Evolutionary conservation across 495 filamentous ascomycete species (phyloP).

Genomic region (Tuber calosporum): DNA sequence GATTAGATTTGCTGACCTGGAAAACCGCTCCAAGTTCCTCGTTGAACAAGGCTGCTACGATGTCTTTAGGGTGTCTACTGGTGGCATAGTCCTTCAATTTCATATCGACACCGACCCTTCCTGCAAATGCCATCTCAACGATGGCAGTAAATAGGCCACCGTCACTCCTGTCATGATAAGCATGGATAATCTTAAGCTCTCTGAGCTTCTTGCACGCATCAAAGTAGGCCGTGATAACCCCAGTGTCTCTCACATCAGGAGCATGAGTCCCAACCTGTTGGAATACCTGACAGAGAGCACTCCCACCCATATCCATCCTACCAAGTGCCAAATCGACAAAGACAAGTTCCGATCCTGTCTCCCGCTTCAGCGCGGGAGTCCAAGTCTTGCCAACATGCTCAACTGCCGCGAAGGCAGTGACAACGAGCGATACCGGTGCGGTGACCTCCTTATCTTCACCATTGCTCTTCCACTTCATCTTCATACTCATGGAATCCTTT

Average conservation of each 20-base stretch:
- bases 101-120: constrained; percentile 79
- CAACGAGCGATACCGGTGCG: constrained; percentile 79
- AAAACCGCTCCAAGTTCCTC: constrained; percentile 97
- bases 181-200: constrained; percentile 76
- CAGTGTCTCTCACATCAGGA: constrained; percentile 75
- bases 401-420: constrained; percentile 82
- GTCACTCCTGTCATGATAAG: constrained; percentile 91
- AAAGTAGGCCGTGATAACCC: constrained; percentile 82
- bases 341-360: constrained; percentile 80
- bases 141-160: constrained; percentile 89
- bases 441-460: constrained; percentile 74
- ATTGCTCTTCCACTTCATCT: constrained; percentile 77
- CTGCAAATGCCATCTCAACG: constrained; percentile 97
- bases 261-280: constrained; percentile 74
- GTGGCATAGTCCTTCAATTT: constrained; percentile 51
- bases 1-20: constrained; percentile 78
- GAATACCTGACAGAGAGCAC: constrained; percentile 87
- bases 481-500: constrained; percentile 98
- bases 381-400: constrained; percentile 74
- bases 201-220: constrained; percentile 82
- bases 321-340: constrained; percentile 82
- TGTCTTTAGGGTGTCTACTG: constrained; percentile 52
- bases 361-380: constrained; percentile 81
- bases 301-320: constrained; percentile 75
- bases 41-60: constrained; percentile 78